Conservation (phyloP, 768 basidiomycete genomes). For the Hydnum rufescens region DNA sequence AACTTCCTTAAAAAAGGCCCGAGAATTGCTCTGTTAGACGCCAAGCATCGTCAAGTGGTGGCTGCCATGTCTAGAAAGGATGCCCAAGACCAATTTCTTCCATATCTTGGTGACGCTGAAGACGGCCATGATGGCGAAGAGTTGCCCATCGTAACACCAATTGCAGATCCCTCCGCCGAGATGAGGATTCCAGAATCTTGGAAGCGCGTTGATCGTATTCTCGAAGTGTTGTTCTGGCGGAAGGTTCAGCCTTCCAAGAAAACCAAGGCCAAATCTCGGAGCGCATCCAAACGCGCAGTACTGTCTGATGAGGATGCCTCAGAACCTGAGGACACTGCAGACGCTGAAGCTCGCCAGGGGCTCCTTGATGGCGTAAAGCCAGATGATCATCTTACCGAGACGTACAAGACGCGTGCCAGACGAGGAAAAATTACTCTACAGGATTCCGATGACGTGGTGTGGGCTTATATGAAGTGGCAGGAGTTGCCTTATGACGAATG, state of each 20-base stretch:
- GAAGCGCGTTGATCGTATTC: slow-evolving; percentile 81
- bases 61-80: slow-evolving; percentile 7
- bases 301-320: slow-evolving; percentile 4
- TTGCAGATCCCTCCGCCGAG: slow-evolving; percentile 41
- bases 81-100: neutral
- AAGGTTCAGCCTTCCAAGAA: slow-evolving; percentile 17
- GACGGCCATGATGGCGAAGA: neutral
- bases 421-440: slow-evolving; percentile 25
- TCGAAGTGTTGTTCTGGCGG: slow-evolving; percentile 57
- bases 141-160: slow-evolving; percentile 20
- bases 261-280: slow-evolving; percentile 15
- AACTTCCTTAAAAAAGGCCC: slow-evolving; percentile 55
- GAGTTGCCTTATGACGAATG: slow-evolving; percentile 88
- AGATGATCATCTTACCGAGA: slow-evolving; percentile 30
- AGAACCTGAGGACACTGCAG: slow-evolving; percentile 16
- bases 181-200: slow-evolving; percentile 54
- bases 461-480: slow-evolving; percentile 84
- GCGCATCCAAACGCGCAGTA: slow-evolving; percentile 10
- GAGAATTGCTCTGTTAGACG: slow-evolving; percentile 38
- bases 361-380: slow-evolving; percentile 47
- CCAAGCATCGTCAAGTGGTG: slow-evolving; percentile 21
- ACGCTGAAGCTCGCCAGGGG: slow-evolving; percentile 12
- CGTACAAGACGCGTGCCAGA: slow-evolving; percentile 41
- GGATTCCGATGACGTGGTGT: slow-evolving; percentile 43
- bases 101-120: neutral